Evolutionary conservation across 352 stramenopile genomes (phyloP).

Genomic region (Pythium coloratum): DNA sequence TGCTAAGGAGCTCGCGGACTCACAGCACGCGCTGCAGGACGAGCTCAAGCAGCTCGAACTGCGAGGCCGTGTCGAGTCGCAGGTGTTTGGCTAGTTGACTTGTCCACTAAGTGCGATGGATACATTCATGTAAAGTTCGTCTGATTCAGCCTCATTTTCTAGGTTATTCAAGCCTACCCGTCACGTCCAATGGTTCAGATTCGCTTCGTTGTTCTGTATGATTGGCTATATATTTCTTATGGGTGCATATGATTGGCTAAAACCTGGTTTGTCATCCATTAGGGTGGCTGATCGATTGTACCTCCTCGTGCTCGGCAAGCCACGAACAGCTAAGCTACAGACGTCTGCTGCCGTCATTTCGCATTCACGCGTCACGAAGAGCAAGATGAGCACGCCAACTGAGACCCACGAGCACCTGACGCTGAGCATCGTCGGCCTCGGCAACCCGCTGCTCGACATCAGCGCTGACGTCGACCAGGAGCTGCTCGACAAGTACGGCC

Average conservation of each 20-base stretch:
- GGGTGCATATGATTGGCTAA: slow-evolving; percentile 9
- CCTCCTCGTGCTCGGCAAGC: slow-evolving; percentile 8
- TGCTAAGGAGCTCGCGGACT: slow-evolving; percentile 43
- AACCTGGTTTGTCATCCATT: slow-evolving; percentile 3
- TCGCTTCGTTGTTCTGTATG: not conserved
- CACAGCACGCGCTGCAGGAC: slow-evolving; percentile 45
- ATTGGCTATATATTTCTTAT: slow-evolving; percentile 19
- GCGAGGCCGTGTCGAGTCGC: slow-evolving; percentile 32
- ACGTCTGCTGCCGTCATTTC: slow-evolving; percentile 8
- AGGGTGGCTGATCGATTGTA: not conserved
- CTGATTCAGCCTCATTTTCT: slow-evolving; percentile 5
- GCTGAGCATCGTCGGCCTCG: slow-evolving; percentile 92
- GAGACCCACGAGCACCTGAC: slow-evolving; percentile 54
- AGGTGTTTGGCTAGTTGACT: slow-evolving; percentile 40
- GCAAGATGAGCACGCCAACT: slow-evolving; percentile 24
- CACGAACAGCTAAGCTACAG: not conserved
- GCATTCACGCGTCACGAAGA: slow-evolving; percentile 1
- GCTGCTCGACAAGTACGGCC: slow-evolving; percentile 96
- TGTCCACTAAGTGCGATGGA: slow-evolving; percentile 22
- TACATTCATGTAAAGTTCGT: slow-evolving; percentile 14
- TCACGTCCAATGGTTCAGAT: slow-evolving; percentile 22
- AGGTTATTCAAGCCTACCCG: slow-evolving; percentile 5
- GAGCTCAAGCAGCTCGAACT: slow-evolving; percentile 59
- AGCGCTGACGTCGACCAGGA: slow-evolving; percentile 92
- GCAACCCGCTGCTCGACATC: slow-evolving; percentile 99